phyloP scores from a whole-genome alignment of 495 filamentous ascomycete species.

The Hypoxylon trugodes region DNA sequence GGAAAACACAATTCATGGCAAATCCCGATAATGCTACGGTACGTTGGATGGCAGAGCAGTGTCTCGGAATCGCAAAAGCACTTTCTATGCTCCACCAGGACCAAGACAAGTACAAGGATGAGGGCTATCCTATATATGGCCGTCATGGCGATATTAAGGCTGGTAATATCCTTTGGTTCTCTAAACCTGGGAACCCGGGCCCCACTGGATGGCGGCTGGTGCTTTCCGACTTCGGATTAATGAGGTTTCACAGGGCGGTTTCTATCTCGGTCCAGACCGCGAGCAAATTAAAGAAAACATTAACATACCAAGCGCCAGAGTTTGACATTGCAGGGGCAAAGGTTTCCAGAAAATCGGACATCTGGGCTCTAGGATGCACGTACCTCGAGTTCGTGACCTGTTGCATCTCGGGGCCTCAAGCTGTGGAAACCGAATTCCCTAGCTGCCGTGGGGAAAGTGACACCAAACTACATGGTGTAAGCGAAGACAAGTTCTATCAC shows the following conservation, averaged over 20 bases:
- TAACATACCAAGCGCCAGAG: slow-evolving; percentile 26
- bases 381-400: slow-evolving; percentile 27
- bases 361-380: slow-evolving; percentile 31
- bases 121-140: slow-evolving; percentile 20
- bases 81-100: slow-evolving; percentile 20
- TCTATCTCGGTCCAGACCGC: slow-evolving; percentile 21
- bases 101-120: background rate
- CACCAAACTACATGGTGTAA: background rate
- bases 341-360: slow-evolving; percentile 25
- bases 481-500: slow-evolving; percentile 20
- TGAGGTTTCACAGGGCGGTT: slow-evolving; percentile 12
- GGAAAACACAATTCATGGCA: background rate
- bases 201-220: slow-evolving; percentile 15
- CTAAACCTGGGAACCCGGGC: background rate
- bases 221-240: slow-evolving; percentile 21
- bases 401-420: background rate
- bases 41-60: slow-evolving; percentile 25
- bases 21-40: background rate
- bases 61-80: slow-evolving; percentile 10
- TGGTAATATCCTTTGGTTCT: slow-evolving; percentile 27
- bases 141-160: slow-evolving; percentile 34
- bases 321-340: slow-evolving; percentile 14
- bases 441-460: slow-evolving; percentile 11
- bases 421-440: slow-evolving; percentile 17
- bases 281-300: slow-evolving; percentile 7